Conservation (phyloP, 2,329 filamentous ascomycete species). For the Trichoderma sp. region DNA sequence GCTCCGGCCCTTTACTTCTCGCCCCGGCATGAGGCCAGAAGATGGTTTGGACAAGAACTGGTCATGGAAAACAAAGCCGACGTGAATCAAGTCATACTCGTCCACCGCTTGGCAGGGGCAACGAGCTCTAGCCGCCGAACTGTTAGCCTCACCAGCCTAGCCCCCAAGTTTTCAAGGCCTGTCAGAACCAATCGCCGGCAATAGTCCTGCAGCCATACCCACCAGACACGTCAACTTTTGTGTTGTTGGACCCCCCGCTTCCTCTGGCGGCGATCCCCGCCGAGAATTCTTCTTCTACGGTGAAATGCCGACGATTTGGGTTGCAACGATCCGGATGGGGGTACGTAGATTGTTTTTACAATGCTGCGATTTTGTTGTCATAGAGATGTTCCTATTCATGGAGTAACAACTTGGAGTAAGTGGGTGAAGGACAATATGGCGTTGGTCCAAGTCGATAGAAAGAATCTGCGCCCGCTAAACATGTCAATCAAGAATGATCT, state of each 20-base stretch:
- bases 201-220: not conserved
- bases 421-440: not conserved
- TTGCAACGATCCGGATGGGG: not conserved
- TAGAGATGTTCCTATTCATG: not conserved
- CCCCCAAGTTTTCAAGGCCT: not conserved
- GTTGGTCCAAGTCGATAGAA: not conserved
- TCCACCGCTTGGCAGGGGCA: not conserved
- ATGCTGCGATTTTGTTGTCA: not conserved
- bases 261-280: not conserved
- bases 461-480: not conserved
- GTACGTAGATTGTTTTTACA: not conserved
- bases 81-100: not conserved
- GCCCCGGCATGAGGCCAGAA: not conserved
- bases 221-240: not conserved
- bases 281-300: not conserved
- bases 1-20: not conserved
- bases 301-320: not conserved
- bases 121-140: not conserved
- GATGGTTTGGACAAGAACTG: not conserved
- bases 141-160: not conserved
- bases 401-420: not conserved
- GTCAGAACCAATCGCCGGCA: not conserved
- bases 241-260: not conserved
- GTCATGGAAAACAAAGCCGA: not conserved
- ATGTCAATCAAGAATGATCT: not conserved